A percentile compares a stretch with the other conserved stretches of the same genome.
Conservation (phyloP, 441 rosid species). For the Pelargonium fulgidum region DNA sequence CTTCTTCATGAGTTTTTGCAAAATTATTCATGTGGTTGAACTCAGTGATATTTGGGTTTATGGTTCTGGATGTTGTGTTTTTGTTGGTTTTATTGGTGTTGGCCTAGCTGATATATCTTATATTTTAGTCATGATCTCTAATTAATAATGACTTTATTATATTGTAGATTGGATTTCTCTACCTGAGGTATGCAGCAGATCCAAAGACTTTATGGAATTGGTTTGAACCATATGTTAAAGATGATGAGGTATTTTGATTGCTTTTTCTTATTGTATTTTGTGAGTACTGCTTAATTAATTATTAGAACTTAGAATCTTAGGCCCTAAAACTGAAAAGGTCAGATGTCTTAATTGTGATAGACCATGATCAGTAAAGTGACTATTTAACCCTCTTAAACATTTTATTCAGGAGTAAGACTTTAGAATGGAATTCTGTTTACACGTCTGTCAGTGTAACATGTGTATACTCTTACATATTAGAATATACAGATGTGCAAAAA, state of each 20-base stretch:
- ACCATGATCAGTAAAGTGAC: too few species aligned
- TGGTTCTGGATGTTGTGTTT: too few species aligned
- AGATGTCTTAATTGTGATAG: too few species aligned
- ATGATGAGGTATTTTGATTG: slow-evolving; percentile 66
- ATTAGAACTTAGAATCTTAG: neutral
- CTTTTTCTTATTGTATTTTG: neutral
- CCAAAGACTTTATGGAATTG: slow-evolving; percentile 90
- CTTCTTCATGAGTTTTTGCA: neutral
- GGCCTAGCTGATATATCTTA: slow-evolving; percentile 13
- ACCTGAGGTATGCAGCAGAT: slow-evolving; percentile 85
- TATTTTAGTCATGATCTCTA: slow-evolving; percentile 15
- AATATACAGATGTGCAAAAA: too few species aligned
- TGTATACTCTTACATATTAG: too few species aligned
- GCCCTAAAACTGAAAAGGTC: neutral
- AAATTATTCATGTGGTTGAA: too few species aligned
- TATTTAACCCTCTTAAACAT: too few species aligned
- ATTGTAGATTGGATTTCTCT: slow-evolving; percentile 86
- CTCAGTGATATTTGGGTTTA: neutral
- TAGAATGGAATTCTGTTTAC: too few species aligned
- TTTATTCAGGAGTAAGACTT: too few species aligned
- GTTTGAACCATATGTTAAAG: slow-evolving; percentile 82
- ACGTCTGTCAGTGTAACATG: too few species aligned
- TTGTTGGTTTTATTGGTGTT: slow-evolving; percentile 10
- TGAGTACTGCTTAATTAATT: neutral
- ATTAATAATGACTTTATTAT: slow-evolving; percentile 22